Conservation (phyloP, 176 grass and related monocot species). For the bread wheat (Triticum aestivum) region IWGSC_CS_RefSeq_v2.1 NC_057797.1:679489474-679489973, state of each 20-base stretch:
- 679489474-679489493: constrained; percentile 62
- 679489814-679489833: constrained; percentile 65
- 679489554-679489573: constrained; percentile 47
- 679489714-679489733: constrained; percentile 67
- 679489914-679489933: constrained; percentile 60
- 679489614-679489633: constrained; percentile 52
- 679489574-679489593: constrained; percentile 54
- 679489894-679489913: constrained; percentile 65
- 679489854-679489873: constrained; percentile 36
- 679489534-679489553: constrained; percentile 39
- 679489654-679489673: constrained; percentile 56
- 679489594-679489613: constrained; percentile 54
- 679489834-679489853: constrained; percentile 38
- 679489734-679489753: constrained; percentile 26
- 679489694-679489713: constrained; percentile 52
- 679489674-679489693: constrained; percentile 54
- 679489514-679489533: constrained; percentile 40
- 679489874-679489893: constrained; percentile 56
- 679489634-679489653: constrained; percentile 34
- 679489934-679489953: constrained; percentile 61
- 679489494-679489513: constrained; percentile 73
- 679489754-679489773: constrained; percentile 48
- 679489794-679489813: constrained; percentile 67
- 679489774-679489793: constrained; percentile 62
- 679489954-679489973: constrained; percentile 49